Conservation (phyloP, 768 basidiomycete species). For the Phaeotremella fagi region DNA sequence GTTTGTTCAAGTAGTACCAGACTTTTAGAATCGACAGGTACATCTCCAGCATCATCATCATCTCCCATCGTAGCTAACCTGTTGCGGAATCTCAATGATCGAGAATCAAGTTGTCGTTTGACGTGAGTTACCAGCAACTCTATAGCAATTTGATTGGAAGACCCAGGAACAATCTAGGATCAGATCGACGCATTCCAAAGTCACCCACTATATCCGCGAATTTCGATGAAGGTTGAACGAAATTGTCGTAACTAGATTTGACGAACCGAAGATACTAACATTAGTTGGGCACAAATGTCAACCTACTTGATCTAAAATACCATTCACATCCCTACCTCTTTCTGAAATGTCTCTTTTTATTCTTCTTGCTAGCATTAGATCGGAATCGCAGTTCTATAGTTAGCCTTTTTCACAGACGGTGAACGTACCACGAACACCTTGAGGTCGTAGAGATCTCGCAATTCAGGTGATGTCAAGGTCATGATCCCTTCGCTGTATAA, state of each 20-base stretch:
- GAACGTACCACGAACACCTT: conserved; percentile 56
- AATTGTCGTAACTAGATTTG: conserved; percentile 90
- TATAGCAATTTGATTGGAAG: conserved; percentile 81
- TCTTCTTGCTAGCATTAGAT: conserved; percentile 93
- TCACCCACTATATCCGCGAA: conserved; percentile 76
- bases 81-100: conserved; percentile 66
- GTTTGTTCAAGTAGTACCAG: conserved; percentile 70
- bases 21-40: conserved; percentile 39
- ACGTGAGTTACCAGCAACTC: conserved; percentile 91
- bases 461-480: conserved; percentile 70
- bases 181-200: background rate
- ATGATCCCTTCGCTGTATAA: conserved; percentile 79
- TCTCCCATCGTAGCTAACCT: conserved; percentile 57
- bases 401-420: background rate
- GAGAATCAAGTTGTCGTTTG: conserved; percentile 72
- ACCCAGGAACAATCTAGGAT: conserved; percentile 85
- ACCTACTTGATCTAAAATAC: conserved; percentile 73
- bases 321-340: conserved; percentile 75
- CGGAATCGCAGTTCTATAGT: conserved; percentile 60
- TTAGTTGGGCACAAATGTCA: background rate
- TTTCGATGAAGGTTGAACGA: conserved; percentile 78
- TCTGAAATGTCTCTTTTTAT: conserved; percentile 83
- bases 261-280: conserved; percentile 77
- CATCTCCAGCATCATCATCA: conserved; percentile 28
- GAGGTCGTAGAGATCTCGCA: conserved; percentile 82